Conservation (phyloP, 2,329 filamentous ascomycete genomes). For the Venturia aucupariae region DNA sequence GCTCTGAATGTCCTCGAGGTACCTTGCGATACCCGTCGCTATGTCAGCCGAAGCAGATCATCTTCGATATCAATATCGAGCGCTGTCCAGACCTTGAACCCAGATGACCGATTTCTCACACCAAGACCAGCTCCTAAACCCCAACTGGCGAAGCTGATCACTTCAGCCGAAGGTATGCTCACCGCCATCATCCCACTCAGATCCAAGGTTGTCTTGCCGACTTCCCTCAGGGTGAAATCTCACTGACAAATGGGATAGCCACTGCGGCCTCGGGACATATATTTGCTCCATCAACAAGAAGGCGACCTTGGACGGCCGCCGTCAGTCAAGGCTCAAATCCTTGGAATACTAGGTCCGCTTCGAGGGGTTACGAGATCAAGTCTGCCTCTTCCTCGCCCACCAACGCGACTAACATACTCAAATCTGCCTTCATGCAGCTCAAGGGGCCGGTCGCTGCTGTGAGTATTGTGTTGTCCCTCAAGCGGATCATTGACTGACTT, state of each 20-base stretch:
- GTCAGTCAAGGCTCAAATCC: constrained; percentile 1
- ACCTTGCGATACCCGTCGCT: constrained; percentile 48
- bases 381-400: constrained; percentile 10
- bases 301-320: constrained; percentile 17
- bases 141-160: constrained; percentile 35
- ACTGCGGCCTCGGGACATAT: constrained; percentile 23
- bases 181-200: background rate
- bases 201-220: constrained; percentile 4
- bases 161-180: constrained; percentile 21
- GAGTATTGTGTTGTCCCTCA: background rate
- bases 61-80: constrained; percentile 46
- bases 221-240: background rate
- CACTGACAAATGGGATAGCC: constrained; percentile 4
- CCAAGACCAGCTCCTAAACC: constrained; percentile 52
- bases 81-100: constrained; percentile 66
- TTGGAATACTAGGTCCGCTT: background rate
- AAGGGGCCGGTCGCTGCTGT: constrained; percentile 8
- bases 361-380: background rate
- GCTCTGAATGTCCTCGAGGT: constrained; percentile 76
- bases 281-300: constrained; percentile 22
- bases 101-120: constrained; percentile 63
- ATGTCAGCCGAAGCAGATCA: constrained; percentile 53
- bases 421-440: constrained; percentile 7
- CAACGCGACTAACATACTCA: background rate
- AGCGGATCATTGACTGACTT: background rate